Percentiles rank a stretch among this genome's conserved stretches.
Conservation (phyloP, 2,329 filamentous ascomycete genomes). For the Coniochaeta sp. region DNA sequence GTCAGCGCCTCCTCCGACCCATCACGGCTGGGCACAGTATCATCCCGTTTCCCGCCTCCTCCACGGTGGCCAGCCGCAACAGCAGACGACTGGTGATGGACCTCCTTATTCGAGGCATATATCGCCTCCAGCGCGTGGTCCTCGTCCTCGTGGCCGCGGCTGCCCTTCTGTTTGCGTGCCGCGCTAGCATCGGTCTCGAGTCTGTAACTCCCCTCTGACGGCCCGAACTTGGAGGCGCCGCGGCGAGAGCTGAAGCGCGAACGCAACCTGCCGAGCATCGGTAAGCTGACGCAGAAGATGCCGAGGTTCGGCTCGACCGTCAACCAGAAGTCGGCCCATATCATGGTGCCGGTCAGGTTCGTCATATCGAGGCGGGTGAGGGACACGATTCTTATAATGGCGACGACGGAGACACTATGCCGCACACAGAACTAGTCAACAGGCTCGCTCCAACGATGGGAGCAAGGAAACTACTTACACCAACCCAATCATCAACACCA, state of each 20-base stretch:
- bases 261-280: slow-evolving; percentile 31
- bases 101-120: slow-evolving; percentile 11
- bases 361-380: slow-evolving; percentile 27
- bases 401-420: slow-evolving; percentile 27
- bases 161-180: slow-evolving; percentile 9
- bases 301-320: slow-evolving; percentile 31
- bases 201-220: slow-evolving; percentile 6
- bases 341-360: slow-evolving; percentile 32
- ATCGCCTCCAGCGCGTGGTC: slow-evolving; percentile 9
- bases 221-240: slow-evolving; percentile 10
- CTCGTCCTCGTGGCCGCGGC: slow-evolving; percentile 1
- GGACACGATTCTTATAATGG: slow-evolving; percentile 29
- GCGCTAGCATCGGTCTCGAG: too few species aligned
- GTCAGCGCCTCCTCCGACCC: slow-evolving; percentile 11
- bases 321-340: slow-evolving; percentile 30
- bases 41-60: slow-evolving; percentile 4
- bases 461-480: slow-evolving; percentile 19
- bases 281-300: slow-evolving; percentile 33
- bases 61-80: not conserved
- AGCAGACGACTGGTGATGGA: slow-evolving; percentile 10
- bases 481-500: slow-evolving; percentile 26
- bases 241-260: slow-evolving; percentile 7
- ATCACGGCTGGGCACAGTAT: slow-evolving; percentile 1
- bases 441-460: too few species aligned
- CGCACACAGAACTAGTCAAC: not conserved